A percentile compares a stretch with the other conserved stretches of the same genome.
phyloP scores from a whole-genome alignment of 345 rosid genomes.

The Camelina neglecta region DNA sequence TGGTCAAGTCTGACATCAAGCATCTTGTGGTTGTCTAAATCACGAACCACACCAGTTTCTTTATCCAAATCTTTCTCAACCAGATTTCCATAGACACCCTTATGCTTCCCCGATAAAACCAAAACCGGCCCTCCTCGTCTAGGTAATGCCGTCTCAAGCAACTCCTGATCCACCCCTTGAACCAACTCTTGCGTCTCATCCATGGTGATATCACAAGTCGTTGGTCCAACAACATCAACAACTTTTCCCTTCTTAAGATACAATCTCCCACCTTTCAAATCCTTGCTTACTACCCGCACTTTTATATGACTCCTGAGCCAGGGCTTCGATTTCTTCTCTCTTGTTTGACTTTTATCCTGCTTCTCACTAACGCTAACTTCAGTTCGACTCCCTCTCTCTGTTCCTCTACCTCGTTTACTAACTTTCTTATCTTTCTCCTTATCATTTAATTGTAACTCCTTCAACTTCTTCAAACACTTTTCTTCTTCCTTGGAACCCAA shows the following conservation, averaged over 20 bases:
- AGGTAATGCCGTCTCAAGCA: slow-evolving; percentile 89
- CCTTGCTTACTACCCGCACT: slow-evolving; percentile 75
- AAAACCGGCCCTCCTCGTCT: slow-evolving; percentile 71
- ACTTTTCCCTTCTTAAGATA: slow-evolving; percentile 84
- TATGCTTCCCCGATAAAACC: slow-evolving; percentile 68
- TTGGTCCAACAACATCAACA: slow-evolving; percentile 84
- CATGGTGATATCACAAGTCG: slow-evolving; percentile 66
- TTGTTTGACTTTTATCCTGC: slow-evolving; percentile 39
- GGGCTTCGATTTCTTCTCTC: slow-evolving; percentile 37
- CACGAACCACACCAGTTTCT: slow-evolving; percentile 69
- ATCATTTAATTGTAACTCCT: slow-evolving; percentile 36
- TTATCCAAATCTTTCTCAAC: slow-evolving; percentile 70
- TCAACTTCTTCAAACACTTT: slow-evolving; percentile 58
- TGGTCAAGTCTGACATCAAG: slow-evolving; percentile 75
- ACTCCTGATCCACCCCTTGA: slow-evolving; percentile 74
- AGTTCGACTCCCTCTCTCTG: slow-evolving; percentile 32
- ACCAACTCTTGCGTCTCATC: slow-evolving; percentile 76
- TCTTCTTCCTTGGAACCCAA: slow-evolving; percentile 78
- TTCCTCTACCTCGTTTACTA: slow-evolving; percentile 41
- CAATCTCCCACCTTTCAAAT: slow-evolving; percentile 67
- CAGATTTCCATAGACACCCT: slow-evolving; percentile 73
- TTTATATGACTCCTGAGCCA: slow-evolving; percentile 85
- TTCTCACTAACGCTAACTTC: slow-evolving; percentile 37
- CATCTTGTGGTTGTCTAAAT: slow-evolving; percentile 66
- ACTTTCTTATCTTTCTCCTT: slow-evolving; percentile 41